Conservation (phyloP, 768 basidiomycete species). For the Terana coerulea region DNA sequence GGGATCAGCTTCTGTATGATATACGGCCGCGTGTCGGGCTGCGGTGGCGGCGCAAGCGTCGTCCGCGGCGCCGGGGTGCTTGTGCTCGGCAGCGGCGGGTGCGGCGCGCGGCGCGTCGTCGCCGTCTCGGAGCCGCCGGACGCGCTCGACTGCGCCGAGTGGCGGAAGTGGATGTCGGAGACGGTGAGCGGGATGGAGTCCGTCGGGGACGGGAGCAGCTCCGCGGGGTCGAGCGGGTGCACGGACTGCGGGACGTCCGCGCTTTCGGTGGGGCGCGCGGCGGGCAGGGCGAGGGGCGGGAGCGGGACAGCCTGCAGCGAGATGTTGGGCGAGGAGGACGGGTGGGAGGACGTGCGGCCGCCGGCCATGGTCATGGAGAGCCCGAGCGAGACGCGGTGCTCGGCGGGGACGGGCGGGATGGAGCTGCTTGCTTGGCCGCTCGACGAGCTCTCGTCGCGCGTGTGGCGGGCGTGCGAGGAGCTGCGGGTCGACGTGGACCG, state of each 20-base stretch:
- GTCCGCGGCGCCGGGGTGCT: slow-evolving; percentile 24
- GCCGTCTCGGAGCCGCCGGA: slow-evolving; percentile 22
- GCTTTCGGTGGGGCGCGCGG: not conserved
- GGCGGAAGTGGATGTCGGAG: slow-evolving; percentile 35
- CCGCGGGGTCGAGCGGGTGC: slow-evolving; percentile 18
- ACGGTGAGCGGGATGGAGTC: slow-evolving; percentile 33
- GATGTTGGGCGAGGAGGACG: slow-evolving; percentile 21
- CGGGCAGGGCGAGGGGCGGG: slow-evolving; percentile 13
- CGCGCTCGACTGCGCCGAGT: slow-evolving; percentile 26
- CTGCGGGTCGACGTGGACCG: slow-evolving; percentile 16
- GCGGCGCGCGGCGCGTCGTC: slow-evolving; percentile 17
- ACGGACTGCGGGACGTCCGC: slow-evolving; percentile 11
- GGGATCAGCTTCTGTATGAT: slow-evolving; percentile 32
- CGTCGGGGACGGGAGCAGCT: slow-evolving; percentile 28
- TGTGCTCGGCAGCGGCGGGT: slow-evolving; percentile 18
- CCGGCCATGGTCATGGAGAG: slow-evolving; percentile 25
- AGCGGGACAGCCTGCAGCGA: slow-evolving; percentile 23
- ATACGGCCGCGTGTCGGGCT: slow-evolving; percentile 24
- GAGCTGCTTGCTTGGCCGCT: slow-evolving; percentile 9
- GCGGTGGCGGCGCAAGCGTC: slow-evolving; percentile 7
- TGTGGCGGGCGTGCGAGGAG: slow-evolving; percentile 19
- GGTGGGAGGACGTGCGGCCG: slow-evolving; percentile 22
- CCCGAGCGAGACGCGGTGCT: slow-evolving; percentile 22
- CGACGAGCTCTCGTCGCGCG: slow-evolving; percentile 12
- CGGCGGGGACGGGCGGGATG: slow-evolving; percentile 16